Percentiles rank a stretch among this genome's conserved stretches.
Conservation (phyloP, 1,139 yeast species). For the Candida sojae region DNA sequence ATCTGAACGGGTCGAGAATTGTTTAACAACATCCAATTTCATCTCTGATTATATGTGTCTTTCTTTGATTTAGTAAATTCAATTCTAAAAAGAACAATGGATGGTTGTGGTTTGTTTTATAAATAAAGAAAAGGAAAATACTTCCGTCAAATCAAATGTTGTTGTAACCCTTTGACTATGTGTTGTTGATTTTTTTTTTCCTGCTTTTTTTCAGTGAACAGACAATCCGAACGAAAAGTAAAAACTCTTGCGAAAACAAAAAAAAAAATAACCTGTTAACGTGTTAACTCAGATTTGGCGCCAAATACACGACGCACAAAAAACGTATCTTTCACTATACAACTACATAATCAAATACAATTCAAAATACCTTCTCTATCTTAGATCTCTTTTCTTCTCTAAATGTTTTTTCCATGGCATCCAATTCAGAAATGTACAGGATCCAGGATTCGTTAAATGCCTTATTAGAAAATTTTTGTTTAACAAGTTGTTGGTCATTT, state of each 20-base stretch:
- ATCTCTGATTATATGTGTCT: constrained; percentile 17
- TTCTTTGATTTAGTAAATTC: neutral
- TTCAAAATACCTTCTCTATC: constrained; percentile 42
- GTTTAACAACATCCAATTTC: constrained; percentile 63
- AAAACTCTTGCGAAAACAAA: neutral
- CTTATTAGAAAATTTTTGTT: constrained; percentile 67
- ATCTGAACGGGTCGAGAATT: constrained; percentile 84
- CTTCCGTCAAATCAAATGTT: neutral
- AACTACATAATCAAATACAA: neutral
- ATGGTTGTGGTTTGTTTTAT: neutral
- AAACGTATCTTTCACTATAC: neutral
- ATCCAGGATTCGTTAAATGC: constrained; percentile 65
- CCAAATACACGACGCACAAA: constrained; percentile 8
- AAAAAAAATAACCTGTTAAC: constrained; percentile 6
- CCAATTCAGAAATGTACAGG: constrained; percentile 38
- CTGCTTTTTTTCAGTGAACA: constrained; percentile 8
- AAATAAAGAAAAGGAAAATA: neutral
- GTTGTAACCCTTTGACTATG: constrained; percentile 1
- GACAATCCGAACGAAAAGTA: constrained; percentile 2
- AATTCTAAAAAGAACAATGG: neutral
- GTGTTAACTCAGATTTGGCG: constrained; percentile 1
- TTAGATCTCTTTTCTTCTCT: constrained; percentile 38
- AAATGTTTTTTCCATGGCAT: constrained; percentile 36
- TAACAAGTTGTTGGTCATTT: constrained; percentile 54
- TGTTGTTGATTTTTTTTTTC: constrained; percentile 6